These are phyloP conservation scores for Colletotrichum eleusines DNA, from an alignment of 2,329 filamentous ascomycete genomes.

Conservation along the genomic window DNA sequence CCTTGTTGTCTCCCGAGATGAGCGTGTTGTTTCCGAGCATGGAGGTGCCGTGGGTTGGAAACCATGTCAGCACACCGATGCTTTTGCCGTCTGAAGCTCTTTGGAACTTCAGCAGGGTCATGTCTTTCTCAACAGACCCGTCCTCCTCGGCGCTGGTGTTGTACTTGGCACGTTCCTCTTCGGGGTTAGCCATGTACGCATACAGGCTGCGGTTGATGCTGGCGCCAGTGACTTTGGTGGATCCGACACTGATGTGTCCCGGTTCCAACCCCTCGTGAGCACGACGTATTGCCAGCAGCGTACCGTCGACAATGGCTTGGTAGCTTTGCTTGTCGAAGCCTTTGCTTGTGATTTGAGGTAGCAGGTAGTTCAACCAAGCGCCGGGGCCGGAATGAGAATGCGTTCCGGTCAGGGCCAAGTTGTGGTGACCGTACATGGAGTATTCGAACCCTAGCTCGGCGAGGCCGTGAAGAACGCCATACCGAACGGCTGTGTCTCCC, in stretches of 20 bases:
- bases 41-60: slow-evolving; percentile 90
- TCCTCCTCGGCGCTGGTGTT: slow-evolving; percentile 53
- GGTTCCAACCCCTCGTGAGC: slow-evolving; percentile 71
- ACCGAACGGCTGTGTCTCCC: slow-evolving; percentile 87
- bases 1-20: slow-evolving; percentile 92
- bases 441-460: slow-evolving; percentile 77
- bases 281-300: slow-evolving; percentile 80
- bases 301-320: slow-evolving; percentile 86
- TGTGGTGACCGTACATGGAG: slow-evolving; percentile 79
- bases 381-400: slow-evolving; percentile 92
- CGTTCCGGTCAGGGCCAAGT: slow-evolving; percentile 90
- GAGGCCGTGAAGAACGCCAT: slow-evolving; percentile 83
- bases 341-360: slow-evolving; percentile 88
- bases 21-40: slow-evolving; percentile 92
- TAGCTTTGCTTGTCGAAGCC: slow-evolving; percentile 91
- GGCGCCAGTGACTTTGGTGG: slow-evolving; percentile 73
- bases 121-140: slow-evolving; percentile 62
- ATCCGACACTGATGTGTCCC: slow-evolving; percentile 76
- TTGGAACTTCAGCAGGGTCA: slow-evolving; percentile 83
- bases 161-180: slow-evolving; percentile 79
- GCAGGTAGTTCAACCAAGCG: slow-evolving; percentile 91
- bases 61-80: slow-evolving; percentile 89
- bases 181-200: slow-evolving; percentile 88
- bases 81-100: slow-evolving; percentile 78
- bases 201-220: slow-evolving; percentile 92